Conservation (phyloP, 2,329 filamentous ascomycete genomes). For the Xylariaceae sp. region DNA sequence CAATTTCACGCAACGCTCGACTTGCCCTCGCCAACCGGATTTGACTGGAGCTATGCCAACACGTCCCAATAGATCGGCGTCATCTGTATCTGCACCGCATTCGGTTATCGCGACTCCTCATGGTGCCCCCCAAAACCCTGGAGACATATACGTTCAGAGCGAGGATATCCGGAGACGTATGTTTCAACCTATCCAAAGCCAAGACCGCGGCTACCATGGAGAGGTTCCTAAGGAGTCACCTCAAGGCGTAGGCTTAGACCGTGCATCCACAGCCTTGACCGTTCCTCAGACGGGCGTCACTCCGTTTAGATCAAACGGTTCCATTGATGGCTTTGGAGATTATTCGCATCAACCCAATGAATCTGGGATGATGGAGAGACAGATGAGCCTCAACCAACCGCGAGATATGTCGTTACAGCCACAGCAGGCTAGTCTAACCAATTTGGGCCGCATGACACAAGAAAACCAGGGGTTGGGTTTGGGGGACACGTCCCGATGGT, state of each 20-base stretch:
- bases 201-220: slow-evolving; percentile 18
- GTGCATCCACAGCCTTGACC: slow-evolving; percentile 9
- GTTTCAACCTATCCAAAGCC: slow-evolving; percentile 26
- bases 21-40: slow-evolving; percentile 16
- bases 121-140: slow-evolving; percentile 38
- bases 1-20: slow-evolving; percentile 18
- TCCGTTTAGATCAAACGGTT: slow-evolving; percentile 28
- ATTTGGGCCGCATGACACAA: slow-evolving; percentile 6
- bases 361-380: slow-evolving; percentile 16
- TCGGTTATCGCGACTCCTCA: slow-evolving; percentile 33
- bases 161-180: slow-evolving; percentile 35
- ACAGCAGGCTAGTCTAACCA: slow-evolving; percentile 13
- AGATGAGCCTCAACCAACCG: slow-evolving; percentile 15
- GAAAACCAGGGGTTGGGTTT: slow-evolving; percentile 21
- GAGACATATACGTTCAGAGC: slow-evolving; percentile 39
- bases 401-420: slow-evolving; percentile 16
- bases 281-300: slow-evolving; percentile 16
- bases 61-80: slow-evolving; percentile 24
- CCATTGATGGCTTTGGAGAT: slow-evolving; percentile 23
- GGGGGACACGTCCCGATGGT: slow-evolving; percentile 36
- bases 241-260: slow-evolving; percentile 12
- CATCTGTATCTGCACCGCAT: slow-evolving; percentile 24
- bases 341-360: slow-evolving; percentile 17
- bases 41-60: slow-evolving; percentile 11
- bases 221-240: slow-evolving; percentile 20